Base-by-base conservation (phyloP, 2,329 filamentous ascomycete genomes). In the Hypoxylon rubiginosum region DNA sequence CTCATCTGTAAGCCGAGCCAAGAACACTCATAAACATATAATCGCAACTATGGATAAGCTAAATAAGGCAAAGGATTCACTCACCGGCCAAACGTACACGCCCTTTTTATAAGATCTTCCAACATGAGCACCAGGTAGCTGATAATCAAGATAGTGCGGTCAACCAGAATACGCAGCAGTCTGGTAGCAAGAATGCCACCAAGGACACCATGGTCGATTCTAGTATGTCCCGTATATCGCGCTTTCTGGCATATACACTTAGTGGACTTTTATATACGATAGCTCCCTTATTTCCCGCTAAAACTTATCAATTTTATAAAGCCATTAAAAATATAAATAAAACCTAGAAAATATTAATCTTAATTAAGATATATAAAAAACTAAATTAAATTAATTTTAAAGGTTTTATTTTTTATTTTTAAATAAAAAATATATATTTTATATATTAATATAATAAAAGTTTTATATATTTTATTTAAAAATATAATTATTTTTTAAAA, bases 141-240 rank as follows among this genome's bases (percentile, higher is more conserved):
- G 5, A 49, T 11, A 4, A 17, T 30, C 13, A 9, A 6, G 46
- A 53, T 46, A 77, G 74, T 53, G 71, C 76, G 36, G 74, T 76
- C 49, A 72, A 79, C 36, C 76, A 80, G 68, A 74, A 64, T 34
- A 62, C 71, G 43, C 46, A 66, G 49, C 67, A 76, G 64, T n/a
- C n/a, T n/a, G 74, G 72, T 17, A 75, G 73, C 13, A 72, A 77
- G 49, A 75, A 75, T 34, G 72, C 71, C 43, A 73, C 71, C 26
- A 68, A 72, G 43, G 77, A 80, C 52, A 79, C 75, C 32, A 50
- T 76, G 50, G 70, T 74, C 30, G 78, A 80, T 66, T 77, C 75
- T 26, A 71, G 76, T 79, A 67, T 21, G 73, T 21, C n/a, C 0
- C 24, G 2, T 2, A 21, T 41, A n/a, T n/a, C n/a, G n/a, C 8